Percentiles rank a stretch among this genome's conserved stretches.
phyloP scores from a whole-genome alignment of 1,284 basidiomycete genomes.

The Ceraceosorus guamensis region DNA sequence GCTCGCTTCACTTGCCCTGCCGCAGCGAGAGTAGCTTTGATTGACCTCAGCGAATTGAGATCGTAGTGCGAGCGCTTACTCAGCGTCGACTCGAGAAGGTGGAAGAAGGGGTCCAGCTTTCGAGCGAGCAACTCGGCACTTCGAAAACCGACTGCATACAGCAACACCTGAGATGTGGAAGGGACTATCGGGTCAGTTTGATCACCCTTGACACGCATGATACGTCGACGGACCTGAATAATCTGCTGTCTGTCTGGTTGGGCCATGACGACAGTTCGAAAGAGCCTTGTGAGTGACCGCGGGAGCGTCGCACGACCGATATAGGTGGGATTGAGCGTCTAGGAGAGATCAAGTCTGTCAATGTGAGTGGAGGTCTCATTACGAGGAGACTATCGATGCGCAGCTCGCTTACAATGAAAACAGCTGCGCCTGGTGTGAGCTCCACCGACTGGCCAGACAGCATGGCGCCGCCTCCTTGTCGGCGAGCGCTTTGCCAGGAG shows the following conservation, averaged over 20 bases:
- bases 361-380: no score
- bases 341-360: no score
- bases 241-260: constrained; percentile 95
- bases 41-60: constrained; percentile 62
- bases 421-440: constrained; percentile 87
- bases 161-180: constrained; percentile 61
- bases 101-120: constrained; percentile 98
- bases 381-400: no score
- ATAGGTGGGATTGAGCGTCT: constrained; percentile 86
- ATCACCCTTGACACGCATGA: background rate
- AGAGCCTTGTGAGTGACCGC: constrained; percentile 86
- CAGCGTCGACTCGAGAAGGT: constrained; percentile 91
- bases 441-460: constrained; percentile 89
- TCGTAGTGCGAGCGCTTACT: constrained; percentile 98
- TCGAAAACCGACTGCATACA: constrained; percentile 98
- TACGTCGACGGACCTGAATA: constrained; percentile 1
- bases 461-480: constrained; percentile 52
- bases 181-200: background rate
- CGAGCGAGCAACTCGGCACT: constrained; percentile 91
- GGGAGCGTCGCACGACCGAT: constrained; percentile 94
- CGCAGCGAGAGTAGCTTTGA: constrained; percentile 92
- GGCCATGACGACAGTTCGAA: constrained; percentile 98
- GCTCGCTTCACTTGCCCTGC: constrained; percentile 97
- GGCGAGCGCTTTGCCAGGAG: constrained; percentile 75
- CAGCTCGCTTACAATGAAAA: constrained; percentile 60